Conservation (phyloP, 768 basidiomycete genomes). For the Plicaturopsis crispa region DNA sequence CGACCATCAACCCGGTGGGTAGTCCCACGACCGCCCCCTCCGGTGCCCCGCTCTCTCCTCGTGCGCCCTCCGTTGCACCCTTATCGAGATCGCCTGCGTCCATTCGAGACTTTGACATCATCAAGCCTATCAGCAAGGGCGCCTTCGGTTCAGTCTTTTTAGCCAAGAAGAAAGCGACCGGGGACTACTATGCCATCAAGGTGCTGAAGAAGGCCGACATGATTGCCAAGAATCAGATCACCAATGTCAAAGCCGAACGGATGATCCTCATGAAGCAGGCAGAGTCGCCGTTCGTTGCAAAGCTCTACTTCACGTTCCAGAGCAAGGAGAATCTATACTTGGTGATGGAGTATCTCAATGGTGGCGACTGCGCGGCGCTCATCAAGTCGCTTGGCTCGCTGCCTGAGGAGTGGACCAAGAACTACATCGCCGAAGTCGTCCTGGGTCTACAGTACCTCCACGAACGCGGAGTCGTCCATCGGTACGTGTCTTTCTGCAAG, state of each 20-base stretch:
- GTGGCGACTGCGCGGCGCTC: constrained; percentile 94
- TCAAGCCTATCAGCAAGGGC: constrained; percentile 98
- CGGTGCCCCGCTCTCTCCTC: constrained; percentile 71
- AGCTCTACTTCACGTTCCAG: constrained; percentile 98
- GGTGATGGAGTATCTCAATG: constrained; percentile 99
- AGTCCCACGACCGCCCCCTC: constrained; percentile 38
- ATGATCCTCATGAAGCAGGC: constrained; percentile 99
- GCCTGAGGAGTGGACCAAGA: constrained; percentile 94
- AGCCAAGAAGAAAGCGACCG: constrained; percentile 96
- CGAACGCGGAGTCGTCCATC: constrained; percentile 90
- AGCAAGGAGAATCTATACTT: constrained; percentile 98
- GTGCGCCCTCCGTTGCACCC: constrained; percentile 73
- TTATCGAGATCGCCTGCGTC: constrained; percentile 79
- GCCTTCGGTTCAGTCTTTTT: constrained; percentile 98
- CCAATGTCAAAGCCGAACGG: constrained; percentile 98
- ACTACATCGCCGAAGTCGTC: constrained; percentile 94
- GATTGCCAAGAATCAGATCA: constrained; percentile 99
- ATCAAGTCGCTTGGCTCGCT: constrained; percentile 93
- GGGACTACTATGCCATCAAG: constrained; percentile 99
- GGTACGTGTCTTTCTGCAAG: constrained; percentile 43
- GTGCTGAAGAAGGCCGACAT: constrained; percentile 99
- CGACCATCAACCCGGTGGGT: constrained; percentile 55
- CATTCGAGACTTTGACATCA: constrained; percentile 98
- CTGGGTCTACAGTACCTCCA: constrained; percentile 97
- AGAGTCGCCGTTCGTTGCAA: constrained; percentile 96